Conservation (phyloP, 2,329 filamentous ascomycete genomes). For the Colletotrichum liaoningense region DNA sequence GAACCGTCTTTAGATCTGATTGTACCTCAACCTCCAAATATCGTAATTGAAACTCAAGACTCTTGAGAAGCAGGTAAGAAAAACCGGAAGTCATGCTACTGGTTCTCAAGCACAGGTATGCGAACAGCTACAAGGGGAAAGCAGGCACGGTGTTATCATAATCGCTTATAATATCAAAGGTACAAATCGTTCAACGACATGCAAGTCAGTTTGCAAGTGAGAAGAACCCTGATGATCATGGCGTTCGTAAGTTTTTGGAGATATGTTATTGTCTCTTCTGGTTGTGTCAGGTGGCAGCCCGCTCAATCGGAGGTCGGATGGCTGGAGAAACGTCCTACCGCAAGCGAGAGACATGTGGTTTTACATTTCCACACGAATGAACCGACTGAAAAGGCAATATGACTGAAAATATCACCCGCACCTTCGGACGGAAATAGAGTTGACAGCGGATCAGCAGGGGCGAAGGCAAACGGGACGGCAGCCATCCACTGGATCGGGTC, state of each 20-base stretch:
- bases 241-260: no score
- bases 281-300: not conserved
- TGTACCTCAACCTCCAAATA: not conserved
- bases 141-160: not conserved
- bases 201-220: not conserved
- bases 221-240: not conserved
- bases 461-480: constrained; percentile 10
- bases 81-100: not conserved
- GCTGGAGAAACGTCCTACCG: not conserved
- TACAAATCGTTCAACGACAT: not conserved
- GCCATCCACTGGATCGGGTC: constrained; percentile 18
- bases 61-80: not conserved
- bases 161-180: not conserved
- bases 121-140: not conserved
- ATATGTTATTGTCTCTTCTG: not conserved
- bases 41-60: not conserved
- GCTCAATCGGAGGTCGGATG: not conserved
- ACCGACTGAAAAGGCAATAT: not conserved
- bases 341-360: not conserved
- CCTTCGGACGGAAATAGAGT: constrained; percentile 41
- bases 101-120: not conserved
- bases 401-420: constrained; percentile 44
- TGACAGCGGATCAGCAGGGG: constrained; percentile 13
- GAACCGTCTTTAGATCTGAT: not conserved
- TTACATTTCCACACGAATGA: not conserved